Percentiles rank a stretch among this genome's conserved stretches.
Conservation (phyloP, 208 protist genomes). For the Wallacemonas collosoma region DNA sequence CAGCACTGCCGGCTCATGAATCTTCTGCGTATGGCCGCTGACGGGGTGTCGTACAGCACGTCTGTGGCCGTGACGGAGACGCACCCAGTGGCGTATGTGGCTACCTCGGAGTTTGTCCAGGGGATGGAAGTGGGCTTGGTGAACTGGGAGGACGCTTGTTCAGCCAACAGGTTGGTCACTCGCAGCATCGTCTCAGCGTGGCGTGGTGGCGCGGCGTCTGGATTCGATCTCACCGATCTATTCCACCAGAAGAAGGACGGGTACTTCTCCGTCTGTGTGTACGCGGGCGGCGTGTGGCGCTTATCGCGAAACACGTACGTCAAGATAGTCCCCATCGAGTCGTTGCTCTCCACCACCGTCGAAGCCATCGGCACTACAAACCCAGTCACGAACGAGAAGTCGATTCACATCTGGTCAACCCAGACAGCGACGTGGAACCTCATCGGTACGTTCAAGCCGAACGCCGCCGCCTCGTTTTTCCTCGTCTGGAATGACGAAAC, state of each 20-base stretch:
- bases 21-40: slow-evolving; percentile 33
- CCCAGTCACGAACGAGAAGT: slow-evolving; percentile 25
- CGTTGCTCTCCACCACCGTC: slow-evolving; percentile 15
- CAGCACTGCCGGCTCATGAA: slow-evolving; percentile 46
- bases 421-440: slow-evolving; percentile 52
- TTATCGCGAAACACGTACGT: slow-evolving; percentile 32
- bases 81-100: slow-evolving; percentile 39
- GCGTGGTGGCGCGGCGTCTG: not conserved
- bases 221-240: slow-evolving; percentile 43
- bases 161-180: slow-evolving; percentile 15
- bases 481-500: slow-evolving; percentile 65
- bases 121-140: slow-evolving; percentile 51
- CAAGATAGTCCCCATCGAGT: slow-evolving; percentile 24
- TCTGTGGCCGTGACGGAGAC: slow-evolving; percentile 45
- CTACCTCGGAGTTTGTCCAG: slow-evolving; percentile 22
- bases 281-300: slow-evolving; percentile 28
- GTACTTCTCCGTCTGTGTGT: slow-evolving; percentile 50
- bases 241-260: slow-evolving; percentile 31
- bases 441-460: slow-evolving; percentile 44
- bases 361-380: slow-evolving; percentile 47
- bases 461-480: slow-evolving; percentile 29
- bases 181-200: slow-evolving; percentile 26
- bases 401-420: slow-evolving; percentile 57
- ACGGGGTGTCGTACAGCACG: slow-evolving; percentile 35
- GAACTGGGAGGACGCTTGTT: slow-evolving; percentile 43